Evolutionary conservation across 306 rosid genomes (phyloP).

Genomic region (Vigna angularis): DNA sequence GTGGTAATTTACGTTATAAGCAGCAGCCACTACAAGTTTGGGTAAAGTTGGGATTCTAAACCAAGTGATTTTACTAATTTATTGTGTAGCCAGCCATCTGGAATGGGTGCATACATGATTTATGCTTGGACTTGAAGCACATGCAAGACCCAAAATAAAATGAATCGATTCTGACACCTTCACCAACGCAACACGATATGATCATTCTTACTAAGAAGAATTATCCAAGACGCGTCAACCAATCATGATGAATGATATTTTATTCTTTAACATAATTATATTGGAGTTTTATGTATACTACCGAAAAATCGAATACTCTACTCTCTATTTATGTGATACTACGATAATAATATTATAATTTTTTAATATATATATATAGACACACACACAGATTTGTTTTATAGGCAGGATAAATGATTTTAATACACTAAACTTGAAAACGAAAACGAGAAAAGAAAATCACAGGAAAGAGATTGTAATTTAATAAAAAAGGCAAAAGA

Average conservation of each 20-base stretch:
- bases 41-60: not conserved
- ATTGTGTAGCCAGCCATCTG: not conserved
- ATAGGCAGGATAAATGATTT: too few relatives aligned
- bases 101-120: not conserved
- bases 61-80: not conserved
- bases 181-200: not conserved
- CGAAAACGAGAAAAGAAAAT: too few relatives aligned
- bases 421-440: too few relatives aligned
- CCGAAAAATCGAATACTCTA: too few relatives aligned
- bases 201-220: constrained; percentile 1
- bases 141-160: constrained; percentile 35
- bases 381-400: too few relatives aligned
- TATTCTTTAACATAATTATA: not conserved
- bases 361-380: too few relatives aligned
- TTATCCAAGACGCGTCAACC: constrained; percentile 12
- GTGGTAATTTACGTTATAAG: not conserved
- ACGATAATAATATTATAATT: too few relatives aligned
- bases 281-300: not conserved
- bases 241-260: not conserved
- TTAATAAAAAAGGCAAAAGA: too few relatives aligned
- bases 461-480: too few relatives aligned
- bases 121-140: constrained; percentile 40
- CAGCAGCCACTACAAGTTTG: not conserved
- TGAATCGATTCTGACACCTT: constrained; percentile 37
- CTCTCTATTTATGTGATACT: too few relatives aligned